A percentile compares a stretch with the other conserved stretches of the same genome.
phyloP scores from a whole-genome alignment of 2,329 filamentous ascomycete genomes.

The Hirsutella rhossiliensis region DNA sequence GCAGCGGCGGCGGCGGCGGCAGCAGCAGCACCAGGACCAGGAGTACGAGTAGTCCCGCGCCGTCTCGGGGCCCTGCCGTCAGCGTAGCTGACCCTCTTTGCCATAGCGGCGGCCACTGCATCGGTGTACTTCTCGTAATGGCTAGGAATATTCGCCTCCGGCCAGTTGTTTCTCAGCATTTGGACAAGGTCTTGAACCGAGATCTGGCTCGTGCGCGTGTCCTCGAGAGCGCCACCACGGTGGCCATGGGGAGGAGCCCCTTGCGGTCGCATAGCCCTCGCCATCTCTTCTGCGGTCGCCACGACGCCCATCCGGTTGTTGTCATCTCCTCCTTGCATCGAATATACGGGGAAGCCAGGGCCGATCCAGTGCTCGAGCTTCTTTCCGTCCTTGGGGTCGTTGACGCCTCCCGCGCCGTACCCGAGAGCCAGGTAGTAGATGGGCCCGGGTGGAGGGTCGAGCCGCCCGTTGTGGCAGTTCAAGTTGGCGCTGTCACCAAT shows the following conservation, averaged over 20 bases:
- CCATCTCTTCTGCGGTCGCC: background rate
- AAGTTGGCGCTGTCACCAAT: background rate
- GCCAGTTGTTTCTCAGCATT: background rate
- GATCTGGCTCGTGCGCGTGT: background rate
- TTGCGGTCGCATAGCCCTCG: background rate
- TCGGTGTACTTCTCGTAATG: background rate
- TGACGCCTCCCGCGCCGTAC: conserved; percentile 15
- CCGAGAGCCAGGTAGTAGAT: conserved; percentile 22
- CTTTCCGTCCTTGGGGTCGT: conserved; percentile 12
- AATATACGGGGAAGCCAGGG: conserved; percentile 6
- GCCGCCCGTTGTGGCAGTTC: conserved; percentile 8
- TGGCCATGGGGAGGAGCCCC: conserved; percentile 1
- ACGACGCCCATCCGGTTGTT: conserved; percentile 3
- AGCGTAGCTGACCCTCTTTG: background rate
- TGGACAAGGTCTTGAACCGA: background rate
- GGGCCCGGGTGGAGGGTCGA: conserved; percentile 9
- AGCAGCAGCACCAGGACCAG: too few species aligned
- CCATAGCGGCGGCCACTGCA: background rate
- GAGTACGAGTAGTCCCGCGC: too few species aligned
- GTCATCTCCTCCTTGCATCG: conserved; percentile 3
- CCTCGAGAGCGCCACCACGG: background rate
- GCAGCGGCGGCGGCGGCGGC: too few species aligned
- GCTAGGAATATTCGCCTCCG: background rate
- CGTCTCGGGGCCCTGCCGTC: too few species aligned
- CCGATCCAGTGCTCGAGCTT: conserved; percentile 15